phyloP scores from a whole-genome alignment of 768 basidiomycete genomes.

The Termitomyces sp. region DNA sequence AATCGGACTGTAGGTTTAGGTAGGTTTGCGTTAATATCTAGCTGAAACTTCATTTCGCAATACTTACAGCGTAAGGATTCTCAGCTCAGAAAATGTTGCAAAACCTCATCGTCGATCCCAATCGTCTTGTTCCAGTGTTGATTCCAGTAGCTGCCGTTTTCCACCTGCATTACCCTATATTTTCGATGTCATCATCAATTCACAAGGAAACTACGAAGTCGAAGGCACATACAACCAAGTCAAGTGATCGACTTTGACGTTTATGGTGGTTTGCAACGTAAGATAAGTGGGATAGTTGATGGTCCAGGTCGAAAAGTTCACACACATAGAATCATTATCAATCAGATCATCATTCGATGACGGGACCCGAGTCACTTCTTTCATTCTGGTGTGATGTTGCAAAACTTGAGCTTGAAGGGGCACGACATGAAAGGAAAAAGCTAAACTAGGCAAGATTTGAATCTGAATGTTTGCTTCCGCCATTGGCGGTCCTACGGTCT shows the following conservation, averaged over 20 bases:
- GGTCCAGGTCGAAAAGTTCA: no score
- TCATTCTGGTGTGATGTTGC: no score
- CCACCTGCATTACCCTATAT: not conserved
- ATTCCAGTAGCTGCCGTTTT: no score
- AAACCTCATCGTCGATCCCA: not conserved
- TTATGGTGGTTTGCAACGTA: not conserved
- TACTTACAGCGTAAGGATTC: not conserved
- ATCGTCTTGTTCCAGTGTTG: not conserved
- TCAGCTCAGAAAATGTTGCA: not conserved
- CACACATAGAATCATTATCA: no score
- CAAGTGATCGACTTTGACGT: not conserved
- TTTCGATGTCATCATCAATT: not conserved
- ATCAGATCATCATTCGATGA: not conserved
- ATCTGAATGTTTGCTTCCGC: not conserved
- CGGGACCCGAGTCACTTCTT: not conserved
- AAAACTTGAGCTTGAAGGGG: no score
- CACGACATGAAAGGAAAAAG: not conserved
- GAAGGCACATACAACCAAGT: not conserved
- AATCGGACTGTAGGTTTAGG: not conserved
- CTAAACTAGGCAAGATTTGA: not conserved
- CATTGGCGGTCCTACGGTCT: not conserved
- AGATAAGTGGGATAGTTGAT: not conserved
- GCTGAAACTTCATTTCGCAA: no score
- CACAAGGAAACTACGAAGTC: not conserved
- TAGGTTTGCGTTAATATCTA: no score